A percentile compares a stretch with the other conserved stretches of the same genome.
These are phyloP conservation scores for Eragrostis tef DNA, from an alignment of 202 grass and related monocot genomes.

Conservation along the genomic window DNA sequence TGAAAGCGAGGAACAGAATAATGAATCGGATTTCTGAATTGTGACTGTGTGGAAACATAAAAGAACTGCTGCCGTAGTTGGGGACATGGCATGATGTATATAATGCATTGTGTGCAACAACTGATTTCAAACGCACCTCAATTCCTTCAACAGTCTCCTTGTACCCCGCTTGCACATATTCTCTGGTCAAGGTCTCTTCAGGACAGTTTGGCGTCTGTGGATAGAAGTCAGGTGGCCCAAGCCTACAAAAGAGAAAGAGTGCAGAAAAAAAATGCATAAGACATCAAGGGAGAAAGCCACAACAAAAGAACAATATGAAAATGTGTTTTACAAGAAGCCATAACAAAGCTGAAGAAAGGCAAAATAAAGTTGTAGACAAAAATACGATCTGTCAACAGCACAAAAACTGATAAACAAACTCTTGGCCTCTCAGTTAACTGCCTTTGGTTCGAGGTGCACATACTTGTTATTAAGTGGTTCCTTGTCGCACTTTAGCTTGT, in stretches of 20 bases:
- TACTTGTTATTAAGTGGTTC: constrained; percentile 90
- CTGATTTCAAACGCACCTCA: constrained; percentile 69
- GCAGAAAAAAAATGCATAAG: constrained; percentile 3
- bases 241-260: constrained; percentile 57
- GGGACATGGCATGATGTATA: not conserved
- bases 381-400: not conserved
- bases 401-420: constrained; percentile 1
- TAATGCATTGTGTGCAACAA: constrained; percentile 11
- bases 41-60: not conserved
- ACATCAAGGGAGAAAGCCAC: constrained; percentile 19
- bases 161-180: constrained; percentile 90
- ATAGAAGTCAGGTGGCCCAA: constrained; percentile 97
- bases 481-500: constrained; percentile 94
- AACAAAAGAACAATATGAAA: constrained; percentile 3
- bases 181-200: constrained; percentile 95
- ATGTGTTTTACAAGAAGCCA: constrained; percentile 1
- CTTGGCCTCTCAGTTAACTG: constrained; percentile 12
- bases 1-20: not conserved
- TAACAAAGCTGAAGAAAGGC: not conserved
- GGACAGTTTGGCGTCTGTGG: constrained; percentile 91
- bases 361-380: not conserved
- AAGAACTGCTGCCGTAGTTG: not conserved
- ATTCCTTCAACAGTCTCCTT: constrained; percentile 99
- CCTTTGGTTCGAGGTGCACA: constrained; percentile 36
- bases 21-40: constrained; percentile 2